phyloP scores from a whole-genome alignment of 2,329 filamentous ascomycete genomes.

The Penicillium occitanis region DNA sequence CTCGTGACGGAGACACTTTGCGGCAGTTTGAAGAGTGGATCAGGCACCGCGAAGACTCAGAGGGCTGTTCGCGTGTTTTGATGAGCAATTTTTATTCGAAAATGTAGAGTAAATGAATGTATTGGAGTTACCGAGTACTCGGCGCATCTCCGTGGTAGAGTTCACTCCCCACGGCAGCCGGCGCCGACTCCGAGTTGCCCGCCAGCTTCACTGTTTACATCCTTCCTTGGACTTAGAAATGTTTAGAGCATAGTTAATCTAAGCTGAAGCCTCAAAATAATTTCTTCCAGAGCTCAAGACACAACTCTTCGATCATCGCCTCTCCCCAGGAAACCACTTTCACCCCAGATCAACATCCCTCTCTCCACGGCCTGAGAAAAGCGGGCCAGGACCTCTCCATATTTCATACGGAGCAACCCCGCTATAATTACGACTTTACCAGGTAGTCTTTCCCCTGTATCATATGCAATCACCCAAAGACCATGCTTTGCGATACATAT shows the following conservation, averaged over 20 bases:
- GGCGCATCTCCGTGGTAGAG: not conserved
- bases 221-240: not conserved
- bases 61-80: not conserved
- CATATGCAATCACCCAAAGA: not conserved
- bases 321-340: not conserved
- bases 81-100: not conserved
- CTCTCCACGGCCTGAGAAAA: conserved; percentile 11
- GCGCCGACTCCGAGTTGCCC: not conserved
- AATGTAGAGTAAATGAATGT: not conserved
- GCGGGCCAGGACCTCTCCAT: conserved; percentile 10
- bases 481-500: not conserved
- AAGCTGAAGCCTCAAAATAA: not conserved
- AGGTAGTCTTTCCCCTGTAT: not conserved
- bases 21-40: not conserved
- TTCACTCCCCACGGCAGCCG: not conserved
- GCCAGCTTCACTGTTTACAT: not conserved
- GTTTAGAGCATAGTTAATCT: not conserved
- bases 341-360: not conserved
- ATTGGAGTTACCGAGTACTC: not conserved
- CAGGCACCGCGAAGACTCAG: not conserved
- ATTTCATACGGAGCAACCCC: conserved; percentile 3
- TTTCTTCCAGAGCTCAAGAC: not conserved
- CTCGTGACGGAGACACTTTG: not conserved
- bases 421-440: conserved; percentile 1
- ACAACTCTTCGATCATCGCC: not conserved